Evolutionary conservation across 495 filamentous ascomycete genomes (phyloP).

Genomic region (Annulohypoxylon moriforme): DNA sequence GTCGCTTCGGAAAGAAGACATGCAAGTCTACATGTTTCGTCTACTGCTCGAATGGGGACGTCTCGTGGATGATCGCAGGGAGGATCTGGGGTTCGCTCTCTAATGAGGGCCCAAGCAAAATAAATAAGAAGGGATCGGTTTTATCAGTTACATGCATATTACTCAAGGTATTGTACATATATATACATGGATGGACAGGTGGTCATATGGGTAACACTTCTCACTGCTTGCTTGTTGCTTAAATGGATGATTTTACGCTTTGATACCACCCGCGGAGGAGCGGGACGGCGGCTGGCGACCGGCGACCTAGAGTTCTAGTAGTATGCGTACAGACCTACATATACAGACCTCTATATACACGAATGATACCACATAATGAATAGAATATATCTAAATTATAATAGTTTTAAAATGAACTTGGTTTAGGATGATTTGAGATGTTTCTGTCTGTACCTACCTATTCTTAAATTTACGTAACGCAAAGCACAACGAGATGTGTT

Average conservation of each 20-base stretch:
- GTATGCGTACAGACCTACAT: neutral
- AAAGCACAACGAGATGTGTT: no score
- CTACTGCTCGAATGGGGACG: slow-evolving; percentile 81
- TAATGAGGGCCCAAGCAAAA: neutral
- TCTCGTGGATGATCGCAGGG: slow-evolving; percentile 70
- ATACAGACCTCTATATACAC: neutral
- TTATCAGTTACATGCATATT: neutral
- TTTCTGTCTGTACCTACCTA: neutral
- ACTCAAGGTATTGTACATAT: slow-evolving; percentile 5
- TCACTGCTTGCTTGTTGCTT: neutral
- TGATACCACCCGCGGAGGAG: slow-evolving; percentile 12
- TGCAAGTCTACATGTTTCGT: slow-evolving; percentile 85
- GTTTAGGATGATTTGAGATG: neutral
- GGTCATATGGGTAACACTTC: neutral
- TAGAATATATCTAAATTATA: neutral
- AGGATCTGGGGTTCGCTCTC: slow-evolving; percentile 64
- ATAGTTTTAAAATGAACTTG: neutral
- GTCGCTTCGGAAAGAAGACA: slow-evolving; percentile 79
- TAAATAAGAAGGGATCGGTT: neutral
- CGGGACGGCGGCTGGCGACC: neutral
- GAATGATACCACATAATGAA: slow-evolving; percentile 9
- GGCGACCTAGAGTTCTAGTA: no score
- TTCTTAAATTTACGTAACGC: no score
- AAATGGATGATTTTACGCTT: slow-evolving; percentile 20
- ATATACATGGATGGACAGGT: neutral